Evolutionary conservation across 106 monocot genomes (phyloP).

Genomic region (Dactylorhiza incarnata): DNA sequence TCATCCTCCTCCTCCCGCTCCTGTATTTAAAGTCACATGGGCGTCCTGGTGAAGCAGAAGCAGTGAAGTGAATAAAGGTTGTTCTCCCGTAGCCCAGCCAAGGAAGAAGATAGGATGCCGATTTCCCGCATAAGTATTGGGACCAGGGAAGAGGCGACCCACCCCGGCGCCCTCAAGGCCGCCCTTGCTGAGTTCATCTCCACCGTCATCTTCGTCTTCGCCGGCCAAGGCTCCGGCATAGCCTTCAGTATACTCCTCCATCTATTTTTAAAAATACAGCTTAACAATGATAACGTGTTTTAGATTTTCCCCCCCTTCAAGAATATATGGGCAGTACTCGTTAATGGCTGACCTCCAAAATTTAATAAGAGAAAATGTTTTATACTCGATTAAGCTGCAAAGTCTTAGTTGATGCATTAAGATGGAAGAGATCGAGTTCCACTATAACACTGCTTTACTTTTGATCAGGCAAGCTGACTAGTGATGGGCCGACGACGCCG

Average conservation of each 20-base stretch:
- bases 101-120: constrained; percentile 26
- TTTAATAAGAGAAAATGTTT: too few species aligned
- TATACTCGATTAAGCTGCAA: too few species aligned
- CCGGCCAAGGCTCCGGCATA: constrained; percentile 62
- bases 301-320: too few species aligned
- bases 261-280: too few species aligned
- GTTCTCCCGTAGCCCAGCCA: not conserved
- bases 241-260: constrained; percentile 35
- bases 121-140: constrained; percentile 37
- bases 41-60: not conserved
- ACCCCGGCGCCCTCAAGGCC: constrained; percentile 44
- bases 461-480: constrained; percentile 24
- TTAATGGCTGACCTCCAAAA: too few species aligned
- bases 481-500: constrained; percentile 21
- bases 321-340: too few species aligned
- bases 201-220: constrained; percentile 59
- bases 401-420: too few species aligned
- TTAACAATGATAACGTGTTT: too few species aligned
- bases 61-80: not conserved
- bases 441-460: too few species aligned
- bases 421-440: too few species aligned
- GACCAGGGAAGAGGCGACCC: constrained; percentile 26
- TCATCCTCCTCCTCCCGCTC: not conserved
- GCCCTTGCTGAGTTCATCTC: constrained; percentile 64
- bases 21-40: not conserved